phyloP scores from a whole-genome alignment of 2,329 filamentous ascomycete genomes.

The Curvularia hawaiiensis region DNA sequence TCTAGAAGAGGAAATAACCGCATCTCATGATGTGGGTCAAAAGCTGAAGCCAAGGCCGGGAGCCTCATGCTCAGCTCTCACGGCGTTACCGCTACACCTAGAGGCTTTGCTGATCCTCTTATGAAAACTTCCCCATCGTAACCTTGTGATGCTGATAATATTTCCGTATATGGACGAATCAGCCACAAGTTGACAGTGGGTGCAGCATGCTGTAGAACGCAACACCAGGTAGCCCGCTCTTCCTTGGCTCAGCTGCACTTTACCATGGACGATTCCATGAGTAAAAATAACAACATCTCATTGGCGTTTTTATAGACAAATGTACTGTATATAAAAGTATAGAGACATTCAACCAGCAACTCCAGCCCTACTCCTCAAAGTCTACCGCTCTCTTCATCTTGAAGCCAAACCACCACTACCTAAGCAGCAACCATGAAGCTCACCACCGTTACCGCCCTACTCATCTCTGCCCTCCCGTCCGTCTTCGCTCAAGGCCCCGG shows the following conservation, averaged over 20 bases:
- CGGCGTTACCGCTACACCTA: neutral
- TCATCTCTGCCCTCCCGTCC: slow-evolving; percentile 1
- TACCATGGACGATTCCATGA: neutral
- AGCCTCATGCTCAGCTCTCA: neutral
- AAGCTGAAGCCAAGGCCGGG: neutral
- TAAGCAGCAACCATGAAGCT: neutral
- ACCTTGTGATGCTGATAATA: neutral
- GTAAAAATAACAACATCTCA: neutral
- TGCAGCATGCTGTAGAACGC: neutral
- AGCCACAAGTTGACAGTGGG: neutral
- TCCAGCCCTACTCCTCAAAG: neutral
- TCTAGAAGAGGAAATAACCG: neutral
- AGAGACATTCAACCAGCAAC: neutral
- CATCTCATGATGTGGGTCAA: neutral
- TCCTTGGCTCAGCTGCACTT: neutral
- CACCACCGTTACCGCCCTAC: neutral
- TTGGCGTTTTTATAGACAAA: neutral
- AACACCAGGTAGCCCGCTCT: neutral
- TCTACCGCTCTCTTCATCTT: neutral
- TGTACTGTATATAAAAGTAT: neutral
- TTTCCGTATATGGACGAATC: neutral
- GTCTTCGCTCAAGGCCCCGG: slow-evolving; percentile 1
- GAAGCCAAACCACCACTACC: neutral
- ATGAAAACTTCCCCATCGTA: neutral
- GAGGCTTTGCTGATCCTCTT: neutral